These are phyloP conservation scores for Mollisia scopiformis DNA, from an alignment of 2,329 filamentous ascomycete genomes.

Conservation along the genomic window DNA sequence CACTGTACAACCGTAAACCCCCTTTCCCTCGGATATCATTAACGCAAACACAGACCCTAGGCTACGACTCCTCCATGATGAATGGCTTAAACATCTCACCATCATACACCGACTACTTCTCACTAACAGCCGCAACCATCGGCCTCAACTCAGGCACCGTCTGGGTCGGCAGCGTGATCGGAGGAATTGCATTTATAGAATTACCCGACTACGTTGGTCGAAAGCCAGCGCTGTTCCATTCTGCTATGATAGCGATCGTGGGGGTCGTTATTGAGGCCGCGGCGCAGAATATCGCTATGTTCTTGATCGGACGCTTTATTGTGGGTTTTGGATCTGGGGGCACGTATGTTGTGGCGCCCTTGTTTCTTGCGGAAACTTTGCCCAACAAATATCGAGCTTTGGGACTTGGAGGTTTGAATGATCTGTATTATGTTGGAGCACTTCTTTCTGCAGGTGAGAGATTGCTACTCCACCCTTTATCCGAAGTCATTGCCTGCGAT, in stretches of 20 bases:
- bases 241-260: background rate
- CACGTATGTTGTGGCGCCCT: too few species aligned
- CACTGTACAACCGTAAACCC: too few species aligned
- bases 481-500: too few species aligned
- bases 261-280: background rate
- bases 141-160: background rate
- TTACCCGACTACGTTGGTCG: background rate
- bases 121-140: background rate
- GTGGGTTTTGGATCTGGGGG: too few species aligned
- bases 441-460: too few species aligned
- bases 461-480: too few species aligned
- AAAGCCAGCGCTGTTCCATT: background rate
- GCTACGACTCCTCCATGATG: slow-evolving; percentile 5
- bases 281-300: background rate
- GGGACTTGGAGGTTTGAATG: too few species aligned
- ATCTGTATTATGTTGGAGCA: too few species aligned
- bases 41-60: too few species aligned
- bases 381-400: too few species aligned
- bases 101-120: background rate
- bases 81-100: background rate
- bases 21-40: too few species aligned
- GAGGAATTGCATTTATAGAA: too few species aligned
- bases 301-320: background rate
- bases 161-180: background rate
- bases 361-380: background rate